These are phyloP conservation scores for Neurospora sp. DNA, from an alignment of 495 filamentous ascomycete genomes.

Conservation along the genomic window DNA sequence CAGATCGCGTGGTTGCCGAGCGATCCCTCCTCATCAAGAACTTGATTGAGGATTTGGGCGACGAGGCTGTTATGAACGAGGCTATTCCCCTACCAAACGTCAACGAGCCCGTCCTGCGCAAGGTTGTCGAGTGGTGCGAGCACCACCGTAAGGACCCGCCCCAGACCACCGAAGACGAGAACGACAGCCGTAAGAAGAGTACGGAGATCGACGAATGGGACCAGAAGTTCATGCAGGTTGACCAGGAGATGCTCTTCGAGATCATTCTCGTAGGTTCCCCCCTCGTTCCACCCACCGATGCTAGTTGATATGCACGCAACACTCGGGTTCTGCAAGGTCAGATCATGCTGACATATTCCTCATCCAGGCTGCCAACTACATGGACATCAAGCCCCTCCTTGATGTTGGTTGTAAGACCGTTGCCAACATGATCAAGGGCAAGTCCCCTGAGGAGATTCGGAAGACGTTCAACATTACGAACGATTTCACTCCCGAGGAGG, in stretches of 20 bases:
- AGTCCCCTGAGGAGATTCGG: constrained; percentile 69
- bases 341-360: constrained; percentile 4
- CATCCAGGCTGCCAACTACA: constrained; percentile 58
- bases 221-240: constrained; percentile 99
- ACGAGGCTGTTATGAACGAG: constrained; percentile 49
- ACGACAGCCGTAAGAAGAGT: constrained; percentile 91
- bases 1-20: constrained; percentile 74
- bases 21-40: constrained; percentile 95
- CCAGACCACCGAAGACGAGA: constrained; percentile 68
- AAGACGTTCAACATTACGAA: constrained; percentile 81
- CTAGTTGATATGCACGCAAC: background rate
- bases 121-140: constrained; percentile 95
- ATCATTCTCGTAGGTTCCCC: constrained; percentile 75
- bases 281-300: background rate
- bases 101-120: constrained; percentile 83
- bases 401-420: constrained; percentile 80
- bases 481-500: constrained; percentile 73
- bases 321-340: background rate
- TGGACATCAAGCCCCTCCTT: constrained; percentile 73
- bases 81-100: constrained; percentile 78
- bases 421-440: constrained; percentile 82
- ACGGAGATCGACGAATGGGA: constrained; percentile 99
- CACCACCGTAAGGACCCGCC: constrained; percentile 86
- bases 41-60: constrained; percentile 87
- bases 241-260: constrained; percentile 99